These are phyloP conservation scores for Phytophthora citrophthora DNA, from an alignment of 352 stramenopile genomes.

Conservation along the genomic window DNA sequence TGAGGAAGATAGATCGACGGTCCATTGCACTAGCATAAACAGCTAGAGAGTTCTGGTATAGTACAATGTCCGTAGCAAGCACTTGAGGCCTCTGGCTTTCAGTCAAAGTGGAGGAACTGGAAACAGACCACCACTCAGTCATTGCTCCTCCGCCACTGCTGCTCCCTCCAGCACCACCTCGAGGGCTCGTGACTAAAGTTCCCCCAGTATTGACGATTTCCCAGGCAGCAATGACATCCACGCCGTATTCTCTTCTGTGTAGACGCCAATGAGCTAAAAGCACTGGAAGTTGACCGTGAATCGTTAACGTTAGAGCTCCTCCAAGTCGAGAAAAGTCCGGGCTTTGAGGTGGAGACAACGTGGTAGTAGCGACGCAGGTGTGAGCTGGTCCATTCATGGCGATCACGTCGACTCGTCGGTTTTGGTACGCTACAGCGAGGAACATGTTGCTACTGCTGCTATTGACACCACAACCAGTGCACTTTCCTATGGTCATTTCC, in stretches of 20 bases:
- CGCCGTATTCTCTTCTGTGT: slow-evolving; percentile 18
- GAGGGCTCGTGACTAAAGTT: slow-evolving; percentile 31
- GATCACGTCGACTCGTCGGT: slow-evolving; percentile 63
- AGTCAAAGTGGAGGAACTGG: slow-evolving; percentile 11
- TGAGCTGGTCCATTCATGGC: slow-evolving; percentile 37
- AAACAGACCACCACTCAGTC: slow-evolving; percentile 35
- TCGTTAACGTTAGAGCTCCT: slow-evolving; percentile 46
- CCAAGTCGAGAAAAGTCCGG: slow-evolving; percentile 60
- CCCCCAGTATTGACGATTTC: slow-evolving; percentile 25
- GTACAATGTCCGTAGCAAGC: slow-evolving; percentile 17
- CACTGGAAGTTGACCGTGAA: slow-evolving; percentile 53
- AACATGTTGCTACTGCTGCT: slow-evolving; percentile 35
- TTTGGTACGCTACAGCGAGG: slow-evolving; percentile 60
- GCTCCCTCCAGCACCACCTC: slow-evolving; percentile 32
- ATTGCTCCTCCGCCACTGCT: slow-evolving; percentile 32
- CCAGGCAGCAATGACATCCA: slow-evolving; percentile 33
- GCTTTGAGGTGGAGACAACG: slow-evolving; percentile 41
- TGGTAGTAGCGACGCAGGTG: slow-evolving; percentile 37
- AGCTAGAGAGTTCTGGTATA: slow-evolving; percentile 39
- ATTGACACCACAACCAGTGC: slow-evolving; percentile 23
- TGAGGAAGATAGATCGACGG: slow-evolving; percentile 26
- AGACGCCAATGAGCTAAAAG: slow-evolving; percentile 55
- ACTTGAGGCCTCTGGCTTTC: slow-evolving; percentile 2
- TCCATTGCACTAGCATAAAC: slow-evolving; percentile 33
- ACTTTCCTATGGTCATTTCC: slow-evolving; percentile 44